Evolutionary conservation across 2,329 filamentous ascomycete species (phyloP), one percentile per base, ranked within the genome.

Genomic region (Thyridium curvatum): DNA sequence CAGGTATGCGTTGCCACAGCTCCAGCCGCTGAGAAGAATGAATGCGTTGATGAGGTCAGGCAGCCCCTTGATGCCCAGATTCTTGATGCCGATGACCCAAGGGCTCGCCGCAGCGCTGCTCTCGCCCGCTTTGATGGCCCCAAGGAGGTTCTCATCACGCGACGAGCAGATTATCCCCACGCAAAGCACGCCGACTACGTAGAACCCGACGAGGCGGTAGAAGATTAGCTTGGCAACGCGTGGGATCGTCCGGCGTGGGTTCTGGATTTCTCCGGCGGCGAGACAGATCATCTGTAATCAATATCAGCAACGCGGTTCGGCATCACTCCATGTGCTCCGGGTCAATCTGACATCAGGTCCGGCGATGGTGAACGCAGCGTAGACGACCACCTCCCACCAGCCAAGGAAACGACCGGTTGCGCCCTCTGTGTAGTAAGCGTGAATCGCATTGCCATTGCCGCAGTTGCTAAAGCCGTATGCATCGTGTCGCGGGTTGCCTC

Each of bases 141-240:
- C 77, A 1, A 75, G 59, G 0, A 44, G 39, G 12, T 30, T 17
- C 7, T 26, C 17, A 14, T 38, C 39, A 21, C 46, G 0, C 30
- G 74, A 76, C 68, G 90, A 64, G 68, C 84, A 90, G 2, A 84
- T 71, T 72, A 87, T 86, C 53, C 85, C 85, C 39, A 91, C 68
- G 37, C 90, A 71, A 38, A 91, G 72, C 29, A 89, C 82, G 16
- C 76, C 81, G 42, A 87, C 60, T 51, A 80, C 72, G 68, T 91
- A 91, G 69, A 91, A 91, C 65, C 90, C 68, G 48, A 87, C 62
- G 57, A 91, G 90, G 41, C 86, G 85, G 67, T 77, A 90, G 62
- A 90, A 90, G 48, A 84, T 89, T 36, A 88, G 71, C 57, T 80
- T 84, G 68, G 89, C 89, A 38, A 84, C 85, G 43, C 80, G 77